Percentiles rank a stretch among this genome's conserved stretches.
Evolutionary conservation across 345 rosid species (phyloP).

Genomic region (Reutealis trisperma): DNA sequence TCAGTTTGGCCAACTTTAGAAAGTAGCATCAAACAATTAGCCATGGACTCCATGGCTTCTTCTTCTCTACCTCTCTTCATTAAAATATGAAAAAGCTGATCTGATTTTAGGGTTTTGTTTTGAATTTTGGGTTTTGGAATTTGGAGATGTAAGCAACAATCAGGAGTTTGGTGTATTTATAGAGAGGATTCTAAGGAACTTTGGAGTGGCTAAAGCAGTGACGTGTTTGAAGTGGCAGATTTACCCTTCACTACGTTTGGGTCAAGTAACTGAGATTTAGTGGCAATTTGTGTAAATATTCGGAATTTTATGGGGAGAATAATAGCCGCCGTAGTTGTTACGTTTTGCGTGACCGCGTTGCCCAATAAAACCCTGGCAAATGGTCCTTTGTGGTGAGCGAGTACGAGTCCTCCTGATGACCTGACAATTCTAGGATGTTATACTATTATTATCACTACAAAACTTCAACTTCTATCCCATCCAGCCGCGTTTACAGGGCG

Average conservation of each 20-base stretch:
- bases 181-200: not conserved
- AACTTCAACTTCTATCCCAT: not conserved
- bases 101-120: not conserved
- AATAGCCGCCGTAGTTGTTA: constrained; percentile 8
- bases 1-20: constrained; percentile 50
- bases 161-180: not conserved
- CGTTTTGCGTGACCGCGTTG: constrained; percentile 42
- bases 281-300: constrained; percentile 19
- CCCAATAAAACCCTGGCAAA: not conserved
- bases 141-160: not conserved
- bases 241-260: constrained; percentile 22
- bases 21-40: constrained; percentile 65
- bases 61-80: constrained; percentile 56
- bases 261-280: not conserved
- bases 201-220: constrained; percentile 1
- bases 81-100: not conserved
- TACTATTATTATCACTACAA: not conserved
- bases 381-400: constrained; percentile 8
- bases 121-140: not conserved
- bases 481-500: not conserved
- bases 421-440: constrained; percentile 21
- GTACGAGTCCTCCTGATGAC: not conserved
- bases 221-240: constrained; percentile 26
- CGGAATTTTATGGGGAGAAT: not conserved
- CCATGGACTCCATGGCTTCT: constrained; percentile 39